phyloP scores from a whole-genome alignment of 2,329 filamentous ascomycete species.

The Leptographium galeiforme region DNA sequence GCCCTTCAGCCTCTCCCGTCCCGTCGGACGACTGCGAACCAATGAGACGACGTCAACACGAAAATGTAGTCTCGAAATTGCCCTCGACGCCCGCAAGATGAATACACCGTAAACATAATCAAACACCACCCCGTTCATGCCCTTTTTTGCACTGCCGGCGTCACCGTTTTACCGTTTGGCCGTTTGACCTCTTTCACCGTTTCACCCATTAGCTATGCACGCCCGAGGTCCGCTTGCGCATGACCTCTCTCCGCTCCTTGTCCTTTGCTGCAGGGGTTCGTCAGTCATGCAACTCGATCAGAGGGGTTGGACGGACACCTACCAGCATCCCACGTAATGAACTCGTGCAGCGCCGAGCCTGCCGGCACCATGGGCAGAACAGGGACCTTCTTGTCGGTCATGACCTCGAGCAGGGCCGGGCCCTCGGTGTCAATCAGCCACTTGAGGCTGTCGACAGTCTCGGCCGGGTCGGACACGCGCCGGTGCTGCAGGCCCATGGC shows the following conservation, averaged over 20 bases:
- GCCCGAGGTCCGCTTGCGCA: constrained; percentile 48
- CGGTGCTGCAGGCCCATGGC: constrained; percentile 77
- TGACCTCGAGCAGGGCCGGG: constrained; percentile 83
- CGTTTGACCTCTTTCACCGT: not conserved
- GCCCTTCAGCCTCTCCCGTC: too few relatives aligned
- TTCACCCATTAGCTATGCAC: constrained; percentile 24
- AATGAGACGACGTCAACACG: too few relatives aligned
- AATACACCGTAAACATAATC: not conserved
- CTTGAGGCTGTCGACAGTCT: constrained; percentile 63
- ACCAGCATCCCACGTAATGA: constrained; percentile 76
- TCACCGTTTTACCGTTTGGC: too few relatives aligned
- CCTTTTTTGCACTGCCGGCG: not conserved
- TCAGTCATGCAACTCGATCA: too few relatives aligned
- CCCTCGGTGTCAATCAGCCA: constrained; percentile 86
- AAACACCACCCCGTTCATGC: not conserved
- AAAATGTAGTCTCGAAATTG: not conserved
- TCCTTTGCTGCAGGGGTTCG: constrained; percentile 43
- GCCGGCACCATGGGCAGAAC: constrained; percentile 96
- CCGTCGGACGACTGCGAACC: too few relatives aligned
- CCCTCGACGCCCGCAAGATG: not conserved
- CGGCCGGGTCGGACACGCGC: constrained; percentile 58
- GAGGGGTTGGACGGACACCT: constrained; percentile 20
- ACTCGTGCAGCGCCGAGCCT: constrained; percentile 80
- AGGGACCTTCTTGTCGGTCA: constrained; percentile 83
- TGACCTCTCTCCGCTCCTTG: constrained; percentile 50